Conservation (phyloP, 495 filamentous ascomycete genomes). For the Aspergillus cristatus region DNA sequence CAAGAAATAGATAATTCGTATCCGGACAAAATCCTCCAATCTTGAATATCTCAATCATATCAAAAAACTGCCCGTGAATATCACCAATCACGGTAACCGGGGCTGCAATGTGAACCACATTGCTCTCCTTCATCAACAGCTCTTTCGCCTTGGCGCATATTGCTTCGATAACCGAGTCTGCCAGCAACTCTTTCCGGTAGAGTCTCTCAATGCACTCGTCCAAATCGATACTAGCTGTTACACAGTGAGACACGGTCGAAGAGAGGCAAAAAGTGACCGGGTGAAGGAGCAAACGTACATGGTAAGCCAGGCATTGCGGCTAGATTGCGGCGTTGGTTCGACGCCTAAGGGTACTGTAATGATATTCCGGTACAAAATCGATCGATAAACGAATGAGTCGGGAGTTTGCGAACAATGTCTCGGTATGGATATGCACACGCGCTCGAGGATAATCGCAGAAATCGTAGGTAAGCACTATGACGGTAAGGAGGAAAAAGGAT, state of each 20-base stretch:
- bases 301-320: constrained; percentile 75
- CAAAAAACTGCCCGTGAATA: constrained; percentile 98
- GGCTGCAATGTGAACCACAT: constrained; percentile 93
- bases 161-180: constrained; percentile 96
- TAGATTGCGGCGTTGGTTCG: not conserved
- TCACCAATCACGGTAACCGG: constrained; percentile 98
- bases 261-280: no score
- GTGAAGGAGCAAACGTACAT: constrained; percentile 40
- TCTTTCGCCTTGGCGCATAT: constrained; percentile 99
- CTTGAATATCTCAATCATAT: constrained; percentile 97
- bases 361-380: constrained; percentile 2
- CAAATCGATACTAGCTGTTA: constrained; percentile 83
- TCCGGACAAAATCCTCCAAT: constrained; percentile 95
- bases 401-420: not conserved
- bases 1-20: constrained; percentile 95
- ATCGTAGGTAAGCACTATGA: constrained; percentile 5
- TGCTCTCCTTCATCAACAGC: constrained; percentile 98
- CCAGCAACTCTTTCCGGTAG: constrained; percentile 91
- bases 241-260: not conserved
- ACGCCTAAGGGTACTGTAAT: no score
- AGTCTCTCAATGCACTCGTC: constrained; percentile 95
- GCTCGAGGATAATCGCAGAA: not conserved
- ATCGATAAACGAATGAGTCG: not conserved
- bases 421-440: constrained; percentile 3
- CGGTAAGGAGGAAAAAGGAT: constrained; percentile 11